phyloP scores from a whole-genome alignment of 2,329 filamentous ascomycete species.

The Xylariaceae sp. region DNA sequence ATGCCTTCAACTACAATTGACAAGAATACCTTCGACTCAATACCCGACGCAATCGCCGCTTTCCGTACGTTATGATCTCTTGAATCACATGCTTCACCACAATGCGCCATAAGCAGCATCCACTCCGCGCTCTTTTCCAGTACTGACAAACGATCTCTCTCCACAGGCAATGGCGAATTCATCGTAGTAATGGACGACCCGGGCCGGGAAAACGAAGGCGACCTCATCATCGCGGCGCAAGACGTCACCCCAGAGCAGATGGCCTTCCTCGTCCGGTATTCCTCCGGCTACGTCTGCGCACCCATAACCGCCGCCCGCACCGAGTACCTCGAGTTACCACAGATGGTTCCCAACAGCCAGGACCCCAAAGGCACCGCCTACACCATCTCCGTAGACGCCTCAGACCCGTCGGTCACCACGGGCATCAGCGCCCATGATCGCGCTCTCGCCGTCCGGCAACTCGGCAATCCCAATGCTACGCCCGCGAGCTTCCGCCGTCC shows the following conservation, averaged over 20 bases:
- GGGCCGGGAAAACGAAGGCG: conserved; percentile 93
- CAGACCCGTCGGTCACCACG: conserved; percentile 68
- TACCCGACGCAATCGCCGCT: conserved; percentile 58
- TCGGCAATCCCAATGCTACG: conserved; percentile 61
- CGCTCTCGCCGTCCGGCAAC: conserved; percentile 69
- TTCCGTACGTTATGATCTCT: conserved; percentile 48
- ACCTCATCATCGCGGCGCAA: conserved; percentile 89
- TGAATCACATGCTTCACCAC: conserved; percentile 5
- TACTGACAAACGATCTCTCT: conserved; percentile 12
- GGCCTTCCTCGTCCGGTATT: conserved; percentile 92
- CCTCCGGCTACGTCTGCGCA: conserved; percentile 85
- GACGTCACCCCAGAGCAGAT: conserved; percentile 82
- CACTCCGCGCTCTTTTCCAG: neutral
- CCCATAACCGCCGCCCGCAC: conserved; percentile 69
- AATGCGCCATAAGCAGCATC: neutral
- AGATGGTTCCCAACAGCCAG: conserved; percentile 72
- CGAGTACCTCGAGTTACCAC: conserved; percentile 68
- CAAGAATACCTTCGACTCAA: conserved; percentile 55
- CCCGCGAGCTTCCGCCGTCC: conserved; percentile 68
- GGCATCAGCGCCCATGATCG: conserved; percentile 89
- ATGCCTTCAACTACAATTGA: conserved; percentile 51
- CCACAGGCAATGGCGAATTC: conserved; percentile 73
- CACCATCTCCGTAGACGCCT: conserved; percentile 81
- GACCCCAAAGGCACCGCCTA: conserved; percentile 92
- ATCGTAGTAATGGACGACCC: conserved; percentile 92